These are phyloP conservation scores for Emmonsiellopsis sp. DNA, from an alignment of 2,329 filamentous ascomycete species.

Conservation along the genomic window DNA sequence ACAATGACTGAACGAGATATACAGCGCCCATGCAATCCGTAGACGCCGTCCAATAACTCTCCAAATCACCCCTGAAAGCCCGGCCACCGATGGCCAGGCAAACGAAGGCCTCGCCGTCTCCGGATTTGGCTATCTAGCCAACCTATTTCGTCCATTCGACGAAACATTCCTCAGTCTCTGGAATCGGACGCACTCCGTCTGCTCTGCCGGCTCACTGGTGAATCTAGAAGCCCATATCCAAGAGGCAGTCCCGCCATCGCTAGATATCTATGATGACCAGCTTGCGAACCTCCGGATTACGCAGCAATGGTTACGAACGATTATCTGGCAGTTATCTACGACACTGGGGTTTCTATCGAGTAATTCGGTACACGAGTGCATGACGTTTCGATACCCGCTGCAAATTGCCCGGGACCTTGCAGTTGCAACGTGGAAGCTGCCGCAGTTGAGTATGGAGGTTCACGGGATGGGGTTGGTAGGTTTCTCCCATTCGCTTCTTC, in stretches of 20 bases:
- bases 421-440: conserved; percentile 61
- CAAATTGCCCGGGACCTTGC: conserved; percentile 55
- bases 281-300: conserved; percentile 59
- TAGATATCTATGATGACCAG: conserved; percentile 53
- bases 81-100: conserved; percentile 45
- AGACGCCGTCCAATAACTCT: conserved; percentile 56
- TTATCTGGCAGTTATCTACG: conserved; percentile 65
- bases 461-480: conserved; percentile 64
- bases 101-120: conserved; percentile 45
- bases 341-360: conserved; percentile 59
- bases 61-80: conserved; percentile 46
- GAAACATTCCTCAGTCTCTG: conserved; percentile 55
- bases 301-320: conserved; percentile 60
- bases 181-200: conserved; percentile 46
- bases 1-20: background rate
- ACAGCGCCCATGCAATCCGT: conserved; percentile 54
- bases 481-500: conserved; percentile 9
- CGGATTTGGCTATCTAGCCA: conserved; percentile 53
- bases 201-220: conserved; percentile 38
- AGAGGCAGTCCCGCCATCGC: conserved; percentile 44
- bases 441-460: conserved; percentile 63
- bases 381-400: conserved; percentile 56
- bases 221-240: conserved; percentile 43
- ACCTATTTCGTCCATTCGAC: conserved; percentile 54
- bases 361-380: conserved; percentile 47